Conservation (phyloP, 345 rosid genomes). For the Citrus unshiu region DNA sequence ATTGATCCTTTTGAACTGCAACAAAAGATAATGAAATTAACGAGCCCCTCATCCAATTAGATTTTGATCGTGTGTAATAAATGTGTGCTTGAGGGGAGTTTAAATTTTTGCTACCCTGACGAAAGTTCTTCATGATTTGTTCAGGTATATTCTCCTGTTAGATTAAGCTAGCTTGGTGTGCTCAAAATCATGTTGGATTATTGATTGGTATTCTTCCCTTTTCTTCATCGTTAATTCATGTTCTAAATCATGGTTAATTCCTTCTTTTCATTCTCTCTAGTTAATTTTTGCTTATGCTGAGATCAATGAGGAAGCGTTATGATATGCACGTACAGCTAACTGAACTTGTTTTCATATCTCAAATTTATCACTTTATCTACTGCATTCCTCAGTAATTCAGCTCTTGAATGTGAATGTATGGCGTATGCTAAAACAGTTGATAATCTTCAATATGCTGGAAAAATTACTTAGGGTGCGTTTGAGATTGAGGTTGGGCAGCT, state of each 20-base stretch:
- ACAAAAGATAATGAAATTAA: conserved; percentile 20
- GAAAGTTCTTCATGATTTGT: background rate
- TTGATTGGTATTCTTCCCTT: background rate
- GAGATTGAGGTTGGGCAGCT: too few species aligned
- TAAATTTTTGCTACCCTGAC: too few species aligned
- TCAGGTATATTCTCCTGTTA: background rate
- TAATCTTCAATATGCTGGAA: too few species aligned
- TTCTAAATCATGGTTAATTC: too few species aligned
- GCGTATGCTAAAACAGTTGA: too few species aligned
- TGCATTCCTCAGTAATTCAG: background rate
- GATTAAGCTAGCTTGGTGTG: background rate
- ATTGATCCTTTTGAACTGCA: conserved; percentile 19
- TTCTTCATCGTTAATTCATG: background rate
- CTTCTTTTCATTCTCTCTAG: background rate
- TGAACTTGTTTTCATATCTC: background rate
- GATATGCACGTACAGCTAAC: background rate
- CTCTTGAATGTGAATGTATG: background rate
- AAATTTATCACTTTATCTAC: background rate
- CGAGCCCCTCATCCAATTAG: background rate
- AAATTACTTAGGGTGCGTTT: too few species aligned
- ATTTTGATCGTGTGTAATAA: background rate
- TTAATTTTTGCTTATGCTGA: background rate
- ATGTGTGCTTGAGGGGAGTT: background rate
- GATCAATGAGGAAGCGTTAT: background rate
- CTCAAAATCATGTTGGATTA: background rate